Base-by-base conservation (phyloP, 768 basidiomycete species). In the Dioszegia aurantiaca region DNA sequence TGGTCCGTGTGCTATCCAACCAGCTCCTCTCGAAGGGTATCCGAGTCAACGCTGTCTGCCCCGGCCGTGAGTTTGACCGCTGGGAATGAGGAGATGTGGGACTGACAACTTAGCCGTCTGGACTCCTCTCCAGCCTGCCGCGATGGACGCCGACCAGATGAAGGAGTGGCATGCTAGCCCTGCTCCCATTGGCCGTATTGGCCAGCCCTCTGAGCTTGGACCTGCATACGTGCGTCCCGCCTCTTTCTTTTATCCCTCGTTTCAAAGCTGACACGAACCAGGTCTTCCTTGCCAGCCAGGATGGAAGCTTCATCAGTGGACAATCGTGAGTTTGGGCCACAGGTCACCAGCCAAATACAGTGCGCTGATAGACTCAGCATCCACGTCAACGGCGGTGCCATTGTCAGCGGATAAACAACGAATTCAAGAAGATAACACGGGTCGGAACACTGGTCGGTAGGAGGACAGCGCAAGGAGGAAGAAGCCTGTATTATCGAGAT, bases 151-250 rank as follows among this genome's bases (percentile, higher is more conserved):
- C 26, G 59, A 62, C 23, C 61, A 65, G 40, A 72, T 72, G 70
- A 72, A 72, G 49, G 63, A 63, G 39, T 72, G 70, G 70, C 72
- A 73, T 55, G 54, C 67, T 37, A 47, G 55, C 17, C 74, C 76
- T 14, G 74, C 76, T 4, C 73, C 72, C 3, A 75, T 77, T 59
- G 83, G 81, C 33, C 78, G 79, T 23, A 81, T 79, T 16, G 81
- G 79, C 8, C 82, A 83, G 65, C 83, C 82, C 11, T 80, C 80
- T 19, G 83, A 85, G 68, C 74, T 81, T 10, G 83, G 80, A 1
- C 82, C 82, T 0, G 76, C 79, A 2, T 84, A 82, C 61, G 82
- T 33, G 33, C 6, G 33, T 33, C 14, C 14, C 8, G 14, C 14
- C 33, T 33, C 6, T 14, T 33, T 33, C 33, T 33, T 33, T 33